A percentile compares a stretch with the other conserved stretches of the same genome.
Conservation (phyloP, 257 asterid genomes). For the Rubia yunnanensis region DNA sequence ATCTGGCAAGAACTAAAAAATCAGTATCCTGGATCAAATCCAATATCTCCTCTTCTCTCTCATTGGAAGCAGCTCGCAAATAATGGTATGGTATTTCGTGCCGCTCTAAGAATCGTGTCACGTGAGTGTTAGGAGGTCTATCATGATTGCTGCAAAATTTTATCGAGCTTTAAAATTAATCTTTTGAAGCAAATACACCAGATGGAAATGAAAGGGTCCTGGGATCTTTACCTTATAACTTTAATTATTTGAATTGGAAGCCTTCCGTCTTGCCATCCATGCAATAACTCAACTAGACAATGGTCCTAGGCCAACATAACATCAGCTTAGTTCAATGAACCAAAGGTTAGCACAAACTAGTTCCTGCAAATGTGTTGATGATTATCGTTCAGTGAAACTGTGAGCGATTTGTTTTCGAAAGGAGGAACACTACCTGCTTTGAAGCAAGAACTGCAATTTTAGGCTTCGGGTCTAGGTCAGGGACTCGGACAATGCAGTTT, state of each 20-base stretch:
- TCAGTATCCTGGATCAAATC: slow-evolving; percentile 73
- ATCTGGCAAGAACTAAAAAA: slow-evolving; percentile 89
- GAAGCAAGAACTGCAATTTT: slow-evolving; percentile 79
- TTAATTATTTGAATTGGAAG: slow-evolving; percentile 75
- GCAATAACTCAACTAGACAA: slow-evolving; percentile 84
- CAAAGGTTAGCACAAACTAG: background rate
- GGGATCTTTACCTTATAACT: slow-evolving; percentile 54
- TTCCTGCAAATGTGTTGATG: background rate
- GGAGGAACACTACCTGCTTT: slow-evolving; percentile 49
- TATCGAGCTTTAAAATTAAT: slow-evolving; percentile 9
- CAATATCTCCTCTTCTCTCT: slow-evolving; percentile 62
- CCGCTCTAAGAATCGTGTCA: slow-evolving; percentile 75
- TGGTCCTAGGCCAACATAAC: slow-evolving; percentile 51
- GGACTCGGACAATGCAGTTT: slow-evolving; percentile 74
- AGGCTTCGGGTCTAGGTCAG: slow-evolving; percentile 64
- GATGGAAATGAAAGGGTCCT: slow-evolving; percentile 4
- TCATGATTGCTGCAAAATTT: slow-evolving; percentile 64
- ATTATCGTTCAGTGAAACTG: slow-evolving; percentile 3
- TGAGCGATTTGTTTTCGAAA: background rate
- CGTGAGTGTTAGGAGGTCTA: slow-evolving; percentile 79
- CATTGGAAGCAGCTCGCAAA: slow-evolving; percentile 33
- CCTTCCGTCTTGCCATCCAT: slow-evolving; percentile 80
- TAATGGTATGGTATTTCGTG: slow-evolving; percentile 80
- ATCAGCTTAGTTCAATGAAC: slow-evolving; percentile 3
- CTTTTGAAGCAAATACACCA: slow-evolving; percentile 9